Conservation (phyloP, 768 basidiomycete species). For the Leccinum boreale region DNA sequence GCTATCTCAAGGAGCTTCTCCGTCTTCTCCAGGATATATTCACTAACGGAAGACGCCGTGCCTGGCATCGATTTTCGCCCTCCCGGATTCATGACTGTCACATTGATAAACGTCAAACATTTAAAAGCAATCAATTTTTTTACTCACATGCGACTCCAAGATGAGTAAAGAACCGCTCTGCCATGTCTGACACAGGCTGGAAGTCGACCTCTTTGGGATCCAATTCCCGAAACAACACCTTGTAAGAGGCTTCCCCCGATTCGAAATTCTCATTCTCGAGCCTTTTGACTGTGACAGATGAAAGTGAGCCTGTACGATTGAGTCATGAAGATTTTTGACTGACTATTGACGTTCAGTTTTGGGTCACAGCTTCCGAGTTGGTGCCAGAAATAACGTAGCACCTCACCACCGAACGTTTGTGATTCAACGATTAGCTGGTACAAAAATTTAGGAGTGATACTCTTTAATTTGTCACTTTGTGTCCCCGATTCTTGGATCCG, state of each 20-base stretch:
- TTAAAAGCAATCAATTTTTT: background rate
- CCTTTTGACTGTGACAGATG: background rate
- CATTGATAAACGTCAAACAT: background rate
- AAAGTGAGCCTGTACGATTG: background rate
- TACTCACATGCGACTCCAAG: slow-evolving; percentile 3
- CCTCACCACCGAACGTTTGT: background rate
- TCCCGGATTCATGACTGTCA: slow-evolving; percentile 1
- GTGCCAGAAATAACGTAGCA: background rate
- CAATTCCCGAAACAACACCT: background rate
- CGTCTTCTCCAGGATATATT: background rate
- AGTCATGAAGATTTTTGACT: background rate
- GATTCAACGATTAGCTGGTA: background rate
- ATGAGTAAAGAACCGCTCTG: background rate
- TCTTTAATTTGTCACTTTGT: background rate
- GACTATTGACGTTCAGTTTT: background rate
- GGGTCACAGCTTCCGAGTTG: background rate
- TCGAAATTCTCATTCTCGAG: background rate
- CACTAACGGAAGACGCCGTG: background rate
- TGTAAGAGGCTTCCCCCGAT: background rate
- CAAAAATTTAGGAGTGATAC: background rate
- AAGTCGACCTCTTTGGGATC: background rate
- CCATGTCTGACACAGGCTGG: background rate
- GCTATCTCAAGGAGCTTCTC: background rate
- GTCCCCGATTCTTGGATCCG: background rate
- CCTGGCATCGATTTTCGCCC: background rate